A percentile compares a stretch with the other conserved stretches of the same genome.
Evolutionary conservation across 2,329 filamentous ascomycete genomes (phyloP).

Genomic region (Falciphora oryzae): DNA sequence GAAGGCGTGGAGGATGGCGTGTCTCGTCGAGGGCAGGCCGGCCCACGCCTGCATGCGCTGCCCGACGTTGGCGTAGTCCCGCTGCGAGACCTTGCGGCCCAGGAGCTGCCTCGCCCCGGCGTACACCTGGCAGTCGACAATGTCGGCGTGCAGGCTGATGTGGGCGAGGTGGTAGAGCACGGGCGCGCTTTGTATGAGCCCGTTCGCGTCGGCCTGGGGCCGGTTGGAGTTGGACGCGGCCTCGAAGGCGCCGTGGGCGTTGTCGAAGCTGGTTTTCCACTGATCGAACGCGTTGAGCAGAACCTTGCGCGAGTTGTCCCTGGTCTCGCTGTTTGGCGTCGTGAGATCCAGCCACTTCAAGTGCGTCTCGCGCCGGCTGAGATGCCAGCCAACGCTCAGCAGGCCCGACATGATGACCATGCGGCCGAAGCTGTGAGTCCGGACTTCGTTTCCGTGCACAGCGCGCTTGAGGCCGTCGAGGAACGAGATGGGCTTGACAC

Average conservation of each 20-base stretch:
- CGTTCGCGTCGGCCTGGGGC: slow-evolving; percentile 46
- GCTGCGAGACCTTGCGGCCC: slow-evolving; percentile 64
- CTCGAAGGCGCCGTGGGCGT: slow-evolving; percentile 44
- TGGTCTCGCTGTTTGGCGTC: slow-evolving; percentile 50
- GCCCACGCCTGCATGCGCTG: slow-evolving; percentile 78
- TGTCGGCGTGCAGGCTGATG: slow-evolving; percentile 83
- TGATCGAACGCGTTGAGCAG: slow-evolving; percentile 76
- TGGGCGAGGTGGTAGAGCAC: slow-evolving; percentile 83
- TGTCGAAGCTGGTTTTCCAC: slow-evolving; percentile 82
- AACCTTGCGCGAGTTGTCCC: slow-evolving; percentile 73
- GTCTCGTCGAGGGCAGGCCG: slow-evolving; percentile 64
- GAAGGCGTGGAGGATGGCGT: slow-evolving; percentile 80
- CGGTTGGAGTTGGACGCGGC: slow-evolving; percentile 31
- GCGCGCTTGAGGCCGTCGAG: slow-evolving; percentile 80
- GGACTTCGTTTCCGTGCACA: slow-evolving; percentile 72
- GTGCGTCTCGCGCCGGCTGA: slow-evolving; percentile 81
- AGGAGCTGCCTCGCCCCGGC: slow-evolving; percentile 72
- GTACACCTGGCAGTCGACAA: slow-evolving; percentile 86
- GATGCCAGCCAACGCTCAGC: slow-evolving; percentile 87
- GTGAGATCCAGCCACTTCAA: slow-evolving; percentile 71
- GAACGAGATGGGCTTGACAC: slow-evolving; percentile 73
- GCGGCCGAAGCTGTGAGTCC: slow-evolving; percentile 81
- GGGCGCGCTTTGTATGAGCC: slow-evolving; percentile 70
- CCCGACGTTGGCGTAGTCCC: slow-evolving; percentile 68
- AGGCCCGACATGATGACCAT: slow-evolving; percentile 88